Conservation (phyloP, 768 basidiomycete genomes). For the Leucosporidium scottii region DNA sequence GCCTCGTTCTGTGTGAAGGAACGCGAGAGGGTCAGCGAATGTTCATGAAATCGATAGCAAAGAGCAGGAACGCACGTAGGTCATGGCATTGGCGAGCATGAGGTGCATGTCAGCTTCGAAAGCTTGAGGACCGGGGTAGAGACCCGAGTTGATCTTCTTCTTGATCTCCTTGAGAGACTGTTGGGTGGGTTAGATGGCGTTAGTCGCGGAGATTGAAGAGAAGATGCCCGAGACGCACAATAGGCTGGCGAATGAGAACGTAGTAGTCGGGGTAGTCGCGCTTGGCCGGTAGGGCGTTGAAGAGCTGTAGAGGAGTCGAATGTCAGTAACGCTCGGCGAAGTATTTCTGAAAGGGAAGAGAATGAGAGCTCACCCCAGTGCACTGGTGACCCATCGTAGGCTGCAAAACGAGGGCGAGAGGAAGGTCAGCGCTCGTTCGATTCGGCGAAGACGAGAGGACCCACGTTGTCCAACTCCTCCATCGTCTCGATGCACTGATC, state of each 20-base stretch:
- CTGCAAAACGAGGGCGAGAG: slow-evolving; percentile 27
- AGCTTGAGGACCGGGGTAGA: slow-evolving; percentile 30
- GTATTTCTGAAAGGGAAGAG: neutral
- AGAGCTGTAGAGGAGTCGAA: slow-evolving; percentile 73
- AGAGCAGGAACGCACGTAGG: slow-evolving; percentile 14
- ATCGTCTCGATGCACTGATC: slow-evolving; percentile 40
- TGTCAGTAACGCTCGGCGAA: neutral
- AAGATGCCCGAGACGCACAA: slow-evolving; percentile 40
- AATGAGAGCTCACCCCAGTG: slow-evolving; percentile 17
- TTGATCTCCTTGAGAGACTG: slow-evolving; percentile 70
- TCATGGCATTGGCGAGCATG: slow-evolving; percentile 60
- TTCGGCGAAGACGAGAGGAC: neutral
- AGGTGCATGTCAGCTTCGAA: slow-evolving; percentile 54
- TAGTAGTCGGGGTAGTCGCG: slow-evolving; percentile 62
- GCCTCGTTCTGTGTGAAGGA: slow-evolving; percentile 20
- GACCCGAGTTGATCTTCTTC: slow-evolving; percentile 48
- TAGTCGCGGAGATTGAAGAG: neutral
- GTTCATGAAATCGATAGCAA: neutral
- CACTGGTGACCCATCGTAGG: slow-evolving; percentile 49
- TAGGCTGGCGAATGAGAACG: slow-evolving; percentile 75
- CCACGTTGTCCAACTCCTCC: slow-evolving; percentile 34
- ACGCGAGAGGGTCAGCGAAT: neutral
- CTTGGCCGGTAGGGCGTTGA: slow-evolving; percentile 67
- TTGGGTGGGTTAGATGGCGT: neutral
- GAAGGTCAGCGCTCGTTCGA: too few relatives aligned